These are phyloP conservation scores for Sporisorium graminicola DNA, from an alignment of 1,284 basidiomycete genomes.

Conservation along the genomic window DNA sequence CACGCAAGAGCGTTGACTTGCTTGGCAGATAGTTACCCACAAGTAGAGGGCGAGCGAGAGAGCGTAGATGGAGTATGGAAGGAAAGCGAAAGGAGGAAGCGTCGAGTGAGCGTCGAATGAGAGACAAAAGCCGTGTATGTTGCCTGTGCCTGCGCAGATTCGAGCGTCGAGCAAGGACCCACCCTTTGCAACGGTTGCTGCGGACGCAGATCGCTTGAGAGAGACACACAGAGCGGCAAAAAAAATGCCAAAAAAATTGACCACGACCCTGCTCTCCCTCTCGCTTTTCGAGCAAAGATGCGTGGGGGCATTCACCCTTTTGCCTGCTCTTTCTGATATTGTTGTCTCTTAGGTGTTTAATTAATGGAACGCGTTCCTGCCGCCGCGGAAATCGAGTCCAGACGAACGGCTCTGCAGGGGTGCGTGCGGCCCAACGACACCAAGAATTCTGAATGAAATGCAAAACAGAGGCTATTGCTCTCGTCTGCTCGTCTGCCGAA, in stretches of 20 bases:
- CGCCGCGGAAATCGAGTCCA: neutral
- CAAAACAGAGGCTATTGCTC: too few relatives aligned
- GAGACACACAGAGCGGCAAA: neutral
- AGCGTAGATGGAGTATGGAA: neutral
- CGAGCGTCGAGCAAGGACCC: neutral
- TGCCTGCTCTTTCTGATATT: neutral
- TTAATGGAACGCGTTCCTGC: neutral
- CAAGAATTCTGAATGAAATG: neutral
- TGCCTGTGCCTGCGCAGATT: neutral
- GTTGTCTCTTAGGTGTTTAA: neutral
- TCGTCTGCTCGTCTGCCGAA: too few relatives aligned
- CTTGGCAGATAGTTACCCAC: neutral
- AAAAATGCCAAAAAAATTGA: slow-evolving; percentile 4
- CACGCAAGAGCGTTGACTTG: neutral
- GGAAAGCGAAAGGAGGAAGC: neutral
- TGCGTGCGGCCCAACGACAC: neutral
- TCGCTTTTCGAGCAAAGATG: neutral
- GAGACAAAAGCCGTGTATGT: neutral
- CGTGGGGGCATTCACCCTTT: neutral
- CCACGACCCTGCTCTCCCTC: neutral
- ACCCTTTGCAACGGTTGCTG: neutral
- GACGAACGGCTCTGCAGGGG: too few relatives aligned
- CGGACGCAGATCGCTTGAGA: slow-evolving; percentile 7
- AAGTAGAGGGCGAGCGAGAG: neutral
- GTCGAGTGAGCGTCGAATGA: neutral